Evolutionary conservation across 192 early-diverging fungal species (phyloP).

Genomic region (Kappamyces sp.): DNA sequence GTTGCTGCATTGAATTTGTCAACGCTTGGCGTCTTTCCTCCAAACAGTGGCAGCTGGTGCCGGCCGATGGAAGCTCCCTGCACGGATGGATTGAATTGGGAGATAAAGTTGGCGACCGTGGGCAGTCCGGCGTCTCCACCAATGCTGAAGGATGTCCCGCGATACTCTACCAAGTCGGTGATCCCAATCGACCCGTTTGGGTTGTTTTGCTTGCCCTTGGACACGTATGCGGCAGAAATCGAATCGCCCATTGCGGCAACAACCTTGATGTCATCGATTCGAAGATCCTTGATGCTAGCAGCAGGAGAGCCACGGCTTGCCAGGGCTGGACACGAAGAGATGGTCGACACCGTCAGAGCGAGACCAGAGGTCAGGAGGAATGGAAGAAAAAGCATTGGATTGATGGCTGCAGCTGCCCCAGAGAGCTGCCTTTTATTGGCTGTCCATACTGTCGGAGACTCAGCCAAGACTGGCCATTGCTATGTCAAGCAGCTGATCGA

Average conservation of each 20-base stretch:
- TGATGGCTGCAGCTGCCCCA: too few species aligned
- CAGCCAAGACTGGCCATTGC: too few species aligned
- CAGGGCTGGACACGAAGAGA: conserved; percentile 34
- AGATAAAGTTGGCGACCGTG: conserved; percentile 40
- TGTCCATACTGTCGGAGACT: too few species aligned
- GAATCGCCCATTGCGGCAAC: conserved; percentile 51
- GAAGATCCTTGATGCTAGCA: conserved; percentile 41
- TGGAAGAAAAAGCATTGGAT: too few species aligned
- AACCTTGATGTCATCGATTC: conserved; percentile 51
- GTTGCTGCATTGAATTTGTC: conserved; percentile 47
- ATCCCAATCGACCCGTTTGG: conserved; percentile 20
- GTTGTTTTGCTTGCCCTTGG: conserved; percentile 24
- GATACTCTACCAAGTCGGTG: conserved; percentile 33
- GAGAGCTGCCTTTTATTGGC: too few species aligned
- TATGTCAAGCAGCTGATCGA: too few species aligned
- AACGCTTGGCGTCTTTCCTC: conserved; percentile 20
- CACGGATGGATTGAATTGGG: conserved; percentile 29
- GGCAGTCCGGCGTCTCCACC: conserved; percentile 41
- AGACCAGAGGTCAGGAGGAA: not conserved
- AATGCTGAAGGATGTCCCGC: conserved; percentile 41
- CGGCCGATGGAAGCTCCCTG: conserved; percentile 33
- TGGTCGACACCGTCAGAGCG: not conserved
- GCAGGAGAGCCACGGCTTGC: conserved; percentile 26
- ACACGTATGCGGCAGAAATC: conserved; percentile 49
- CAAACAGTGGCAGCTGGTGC: conserved; percentile 30